These are phyloP conservation scores for Hymenoscyphus occultus DNA, from an alignment of 2,329 filamentous ascomycete species.

Conservation along the genomic window DNA sequence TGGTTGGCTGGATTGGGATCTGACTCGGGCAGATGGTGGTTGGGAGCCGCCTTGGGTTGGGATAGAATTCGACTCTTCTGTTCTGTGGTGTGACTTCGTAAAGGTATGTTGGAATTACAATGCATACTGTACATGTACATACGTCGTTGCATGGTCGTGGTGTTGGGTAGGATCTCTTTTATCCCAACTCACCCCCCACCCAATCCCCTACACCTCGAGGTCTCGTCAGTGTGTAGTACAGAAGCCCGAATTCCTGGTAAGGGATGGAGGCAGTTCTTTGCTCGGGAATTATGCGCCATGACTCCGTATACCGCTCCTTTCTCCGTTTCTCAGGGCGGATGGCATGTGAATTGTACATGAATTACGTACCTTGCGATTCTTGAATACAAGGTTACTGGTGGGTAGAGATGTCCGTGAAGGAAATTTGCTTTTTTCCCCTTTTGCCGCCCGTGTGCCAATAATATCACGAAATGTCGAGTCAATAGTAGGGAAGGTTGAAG, in stretches of 20 bases:
- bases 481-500: background rate
- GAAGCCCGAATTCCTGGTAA: conserved; percentile 5
- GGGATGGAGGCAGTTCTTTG: background rate
- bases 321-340: background rate
- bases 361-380: background rate
- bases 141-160: background rate
- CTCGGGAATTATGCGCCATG: background rate
- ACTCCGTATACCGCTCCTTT: conserved; percentile 1
- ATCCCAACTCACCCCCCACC: too few species aligned
- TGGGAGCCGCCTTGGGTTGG: conserved; percentile 7
- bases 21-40: conserved; percentile 10
- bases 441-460: conserved; percentile 4
- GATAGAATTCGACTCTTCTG: too few species aligned
- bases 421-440: background rate
- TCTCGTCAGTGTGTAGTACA: background rate
- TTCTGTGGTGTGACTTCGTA: background rate
- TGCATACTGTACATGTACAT: background rate
- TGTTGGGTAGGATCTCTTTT: background rate
- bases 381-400: background rate
- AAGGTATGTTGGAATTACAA: background rate
- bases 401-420: background rate
- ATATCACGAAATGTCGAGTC: conserved; percentile 3
- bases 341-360: background rate
- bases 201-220: background rate
- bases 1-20: conserved; percentile 5